Percentiles rank a stretch among this genome's conserved stretches.
Evolutionary conservation across 768 basidiomycete genomes (phyloP).

Genomic region (Kwoniella sp.): DNA sequence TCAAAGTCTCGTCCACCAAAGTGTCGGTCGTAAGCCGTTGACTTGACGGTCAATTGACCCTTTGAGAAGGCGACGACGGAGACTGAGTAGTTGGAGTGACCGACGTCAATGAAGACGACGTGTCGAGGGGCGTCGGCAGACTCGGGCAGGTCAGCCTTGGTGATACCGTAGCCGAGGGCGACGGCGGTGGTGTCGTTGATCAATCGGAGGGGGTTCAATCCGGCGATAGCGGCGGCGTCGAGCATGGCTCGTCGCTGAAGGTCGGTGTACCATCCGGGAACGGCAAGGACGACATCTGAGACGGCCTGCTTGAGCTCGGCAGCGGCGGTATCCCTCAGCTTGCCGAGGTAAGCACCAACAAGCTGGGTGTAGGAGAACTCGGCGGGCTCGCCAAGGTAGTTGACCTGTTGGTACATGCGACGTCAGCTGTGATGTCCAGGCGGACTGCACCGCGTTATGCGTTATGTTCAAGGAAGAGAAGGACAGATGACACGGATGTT

Average conservation of each 20-base stretch:
- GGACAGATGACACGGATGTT: too few relatives aligned
- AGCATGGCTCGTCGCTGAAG: conserved; percentile 84
- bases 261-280: conserved; percentile 97
- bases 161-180: conserved; percentile 97
- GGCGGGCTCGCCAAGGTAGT: conserved; percentile 78
- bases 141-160: conserved; percentile 89
- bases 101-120: conserved; percentile 92
- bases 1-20: conserved; percentile 97
- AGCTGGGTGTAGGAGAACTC: conserved; percentile 87
- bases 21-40: conserved; percentile 86
- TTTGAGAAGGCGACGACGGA: conserved; percentile 91
- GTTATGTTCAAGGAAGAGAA: too few relatives aligned
- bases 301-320: conserved; percentile 83
- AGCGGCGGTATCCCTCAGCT: conserved; percentile 82
- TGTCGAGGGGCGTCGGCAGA: conserved; percentile 76
- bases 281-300: conserved; percentile 90
- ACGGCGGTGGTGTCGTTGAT: conserved; percentile 97
- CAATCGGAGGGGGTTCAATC: conserved; percentile 86
- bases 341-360: conserved; percentile 84
- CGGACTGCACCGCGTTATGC: background rate
- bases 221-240: conserved; percentile 85
- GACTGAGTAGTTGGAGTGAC: conserved; percentile 87
- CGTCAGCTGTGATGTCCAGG: background rate
- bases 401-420: conserved; percentile 64
- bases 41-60: conserved; percentile 83